Evolutionary conservation across 345 rosid species (phyloP).

Genomic region (Abelmoschus esculentus): DNA sequence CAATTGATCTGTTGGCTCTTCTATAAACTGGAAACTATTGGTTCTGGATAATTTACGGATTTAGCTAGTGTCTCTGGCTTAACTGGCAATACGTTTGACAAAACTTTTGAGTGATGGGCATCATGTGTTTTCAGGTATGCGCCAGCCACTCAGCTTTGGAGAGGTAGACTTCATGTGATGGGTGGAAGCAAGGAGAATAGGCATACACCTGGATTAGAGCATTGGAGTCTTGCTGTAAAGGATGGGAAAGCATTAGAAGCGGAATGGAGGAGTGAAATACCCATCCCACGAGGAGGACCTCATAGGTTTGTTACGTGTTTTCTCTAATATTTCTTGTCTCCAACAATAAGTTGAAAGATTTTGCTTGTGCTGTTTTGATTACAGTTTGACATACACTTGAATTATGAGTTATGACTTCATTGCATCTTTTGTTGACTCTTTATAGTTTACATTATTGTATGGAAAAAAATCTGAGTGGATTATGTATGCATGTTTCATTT

Average conservation of each 20-base stretch:
- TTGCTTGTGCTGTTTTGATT: neutral
- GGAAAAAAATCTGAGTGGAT: neutral
- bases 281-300: slow-evolving; percentile 97
- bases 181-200: slow-evolving; percentile 96
- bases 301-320: slow-evolving; percentile 55
- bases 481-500: neutral
- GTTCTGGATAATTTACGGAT: slow-evolving; percentile 1
- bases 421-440: neutral
- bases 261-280: slow-evolving; percentile 84
- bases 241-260: slow-evolving; percentile 76
- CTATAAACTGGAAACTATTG: neutral
- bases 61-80: neutral
- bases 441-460: neutral
- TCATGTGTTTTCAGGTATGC: slow-evolving; percentile 61
- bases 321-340: neutral
- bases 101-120: neutral
- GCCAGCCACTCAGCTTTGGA: slow-evolving; percentile 96
- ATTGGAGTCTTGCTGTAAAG: slow-evolving; percentile 89
- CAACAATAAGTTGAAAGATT: neutral
- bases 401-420: neutral
- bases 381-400: neutral
- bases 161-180: slow-evolving; percentile 98
- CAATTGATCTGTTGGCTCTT: neutral
- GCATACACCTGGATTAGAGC: slow-evolving; percentile 75
- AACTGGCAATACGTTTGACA: neutral